Conservation (phyloP, 1,284 basidiomycete genomes). For the Ceratobasidium sp. region DNA sequence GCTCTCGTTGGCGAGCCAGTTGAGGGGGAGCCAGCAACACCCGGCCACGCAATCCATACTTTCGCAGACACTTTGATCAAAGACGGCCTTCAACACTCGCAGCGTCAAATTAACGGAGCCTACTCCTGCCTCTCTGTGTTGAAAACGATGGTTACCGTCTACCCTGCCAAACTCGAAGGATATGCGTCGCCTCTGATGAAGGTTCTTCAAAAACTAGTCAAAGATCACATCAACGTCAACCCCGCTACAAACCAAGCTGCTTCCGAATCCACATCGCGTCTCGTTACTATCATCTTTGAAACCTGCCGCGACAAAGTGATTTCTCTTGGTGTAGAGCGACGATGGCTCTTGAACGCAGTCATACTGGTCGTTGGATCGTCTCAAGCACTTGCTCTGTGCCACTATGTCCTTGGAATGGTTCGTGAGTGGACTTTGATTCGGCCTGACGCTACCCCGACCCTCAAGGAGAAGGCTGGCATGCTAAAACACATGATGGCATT, state of each 20-base stretch:
- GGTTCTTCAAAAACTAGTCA: conserved; percentile 86
- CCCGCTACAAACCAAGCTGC: conserved; percentile 60
- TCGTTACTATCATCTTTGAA: conserved; percentile 76
- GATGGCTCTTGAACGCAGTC: conserved; percentile 48
- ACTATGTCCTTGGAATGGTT: conserved; percentile 88
- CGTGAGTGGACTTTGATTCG: conserved; percentile 90
- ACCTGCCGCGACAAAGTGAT: conserved; percentile 68
- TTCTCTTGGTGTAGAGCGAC: conserved; percentile 66
- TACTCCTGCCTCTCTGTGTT: conserved; percentile 80
- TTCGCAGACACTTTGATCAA: conserved; percentile 82
- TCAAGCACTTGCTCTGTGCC: conserved; percentile 83
- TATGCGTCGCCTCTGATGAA: conserved; percentile 86
- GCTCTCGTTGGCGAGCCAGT: conserved; percentile 86
- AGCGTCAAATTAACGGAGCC: conserved; percentile 77
- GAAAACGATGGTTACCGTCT: conserved; percentile 86
- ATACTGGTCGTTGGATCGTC: conserved; percentile 86
- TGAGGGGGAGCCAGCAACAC: conserved; percentile 77
- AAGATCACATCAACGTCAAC: conserved; percentile 83
- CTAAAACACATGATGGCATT: conserved; percentile 92
- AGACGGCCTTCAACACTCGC: conserved; percentile 75
- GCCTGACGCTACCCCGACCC: conserved; percentile 85
- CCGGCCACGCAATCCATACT: conserved; percentile 81
- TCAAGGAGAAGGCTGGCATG: conserved; percentile 95
- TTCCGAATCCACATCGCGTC: conserved; percentile 69
- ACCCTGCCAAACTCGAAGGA: conserved; percentile 86